phyloP scores from a whole-genome alignment of 176 grass and related monocot genomes.

The Musa acuminata region DNA sequence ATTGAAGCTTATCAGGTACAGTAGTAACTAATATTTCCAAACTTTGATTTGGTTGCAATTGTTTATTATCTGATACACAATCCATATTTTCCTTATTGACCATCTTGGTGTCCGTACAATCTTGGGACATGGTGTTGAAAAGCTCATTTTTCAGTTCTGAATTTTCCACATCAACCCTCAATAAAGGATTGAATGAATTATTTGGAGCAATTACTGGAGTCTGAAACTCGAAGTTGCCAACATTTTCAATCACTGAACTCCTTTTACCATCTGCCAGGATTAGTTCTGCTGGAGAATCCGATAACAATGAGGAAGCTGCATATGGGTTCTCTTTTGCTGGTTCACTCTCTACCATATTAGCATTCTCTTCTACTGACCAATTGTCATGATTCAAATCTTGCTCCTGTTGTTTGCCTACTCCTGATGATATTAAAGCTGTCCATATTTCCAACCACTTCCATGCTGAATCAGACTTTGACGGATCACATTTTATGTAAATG shows the following conservation, averaged over 20 bases:
- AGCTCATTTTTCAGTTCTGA: conserved; percentile 33
- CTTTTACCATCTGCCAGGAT: not conserved
- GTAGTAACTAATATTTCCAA: not conserved
- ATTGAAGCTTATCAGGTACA: conserved; percentile 33
- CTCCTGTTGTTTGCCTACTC: not conserved
- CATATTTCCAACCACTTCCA: conserved; percentile 98
- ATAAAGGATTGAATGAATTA: conserved; percentile 20
- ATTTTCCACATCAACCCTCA: conserved; percentile 25
- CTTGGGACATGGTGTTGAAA: conserved; percentile 11
- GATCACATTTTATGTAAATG: conserved; percentile 70
- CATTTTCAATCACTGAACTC: not conserved
- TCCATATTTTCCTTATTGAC: conserved; percentile 18
- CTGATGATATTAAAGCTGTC: conserved; percentile 39
- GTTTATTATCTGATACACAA: conserved; percentile 12
- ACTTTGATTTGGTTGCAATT: not conserved
- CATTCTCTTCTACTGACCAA: conserved; percentile 25
- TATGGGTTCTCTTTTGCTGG: conserved; percentile 11
- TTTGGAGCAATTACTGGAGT: conserved; percentile 20
- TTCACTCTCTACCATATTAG: conserved; percentile 26
- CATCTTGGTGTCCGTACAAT: conserved; percentile 21
- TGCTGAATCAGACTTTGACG: conserved; percentile 61
- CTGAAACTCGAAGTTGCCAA: conserved; percentile 21
- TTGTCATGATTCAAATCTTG: not conserved
- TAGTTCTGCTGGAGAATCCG: conserved; percentile 15
- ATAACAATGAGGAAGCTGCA: conserved; percentile 24